Evolutionary conservation across 2,329 filamentous ascomycete genomes (phyloP), one percentile per base, ranked within the genome.

Genomic region (Ceratocystis papillata): DNA sequence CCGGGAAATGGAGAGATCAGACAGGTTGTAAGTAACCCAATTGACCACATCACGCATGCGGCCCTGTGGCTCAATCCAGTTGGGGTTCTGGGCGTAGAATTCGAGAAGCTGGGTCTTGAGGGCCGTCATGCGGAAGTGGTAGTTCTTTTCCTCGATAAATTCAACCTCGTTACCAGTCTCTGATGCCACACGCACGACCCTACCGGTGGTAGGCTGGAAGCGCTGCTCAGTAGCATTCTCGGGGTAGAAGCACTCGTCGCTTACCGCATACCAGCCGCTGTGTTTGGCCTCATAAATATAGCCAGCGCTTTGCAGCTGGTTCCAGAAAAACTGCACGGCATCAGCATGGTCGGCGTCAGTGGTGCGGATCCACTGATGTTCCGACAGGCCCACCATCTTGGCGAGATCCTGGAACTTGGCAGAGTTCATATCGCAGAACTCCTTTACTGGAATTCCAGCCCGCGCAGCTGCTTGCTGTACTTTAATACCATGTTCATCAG

Each of bases 401-500:
- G 90, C 90, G 33, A 99, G 80, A 57, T 84, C 82, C 75, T 84
- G 82, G 76, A 97, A 97, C 45, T 87, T 87, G 69, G 86, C 81
- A 28, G 90, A 87, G 67, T 90, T 93, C 72, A 82, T 80, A 76
- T 97, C 91, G 76, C 93, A 97, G 70, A 97, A 92, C n/a, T 86
- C 79, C 74, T 93, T 89, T 0, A 91, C 87, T 0, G 86, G 81
- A 64, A 88, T 81, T 3, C 84, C 84, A 15, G 88, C 85, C 70
- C 85, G 83, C 5, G 81, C 79, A 1, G 94, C 90, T 0, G 93
- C 93, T 74, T 87, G 87, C 75, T 99, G 94, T 25, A 97, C 88
- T 81, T 99, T 99, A 83, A 96, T 88, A 55, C 94, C 94, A 78
- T 99, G 93, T 76, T 99, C 94, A 74, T 99, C 94, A 45, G 92